phyloP scores from a whole-genome alignment of 1,284 basidiomycete species.

The Ceratobasidium sp. region DNA sequence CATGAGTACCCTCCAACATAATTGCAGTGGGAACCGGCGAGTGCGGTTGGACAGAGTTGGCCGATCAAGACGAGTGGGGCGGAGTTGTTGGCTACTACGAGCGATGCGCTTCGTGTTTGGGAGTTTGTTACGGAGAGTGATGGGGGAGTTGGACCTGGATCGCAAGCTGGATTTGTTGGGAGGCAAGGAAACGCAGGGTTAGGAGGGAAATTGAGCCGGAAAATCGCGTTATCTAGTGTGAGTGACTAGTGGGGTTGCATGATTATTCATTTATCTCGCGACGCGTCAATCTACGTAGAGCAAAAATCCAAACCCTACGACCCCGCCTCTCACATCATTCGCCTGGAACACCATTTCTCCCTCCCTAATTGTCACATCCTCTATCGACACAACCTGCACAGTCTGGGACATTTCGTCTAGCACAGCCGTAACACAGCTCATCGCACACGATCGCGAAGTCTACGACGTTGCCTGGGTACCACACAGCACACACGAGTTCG shows the following conservation, averaged over 20 bases:
- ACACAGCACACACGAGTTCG: slow-evolving; percentile 97
- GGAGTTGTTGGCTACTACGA: slow-evolving; percentile 91
- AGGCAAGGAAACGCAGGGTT: slow-evolving; percentile 60
- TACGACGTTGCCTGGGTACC: slow-evolving; percentile 99
- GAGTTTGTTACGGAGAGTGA: slow-evolving; percentile 71
- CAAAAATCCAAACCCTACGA: slow-evolving; percentile 85
- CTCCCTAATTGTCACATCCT: slow-evolving; percentile 91
- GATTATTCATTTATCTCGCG: slow-evolving; percentile 20
- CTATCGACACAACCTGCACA: slow-evolving; percentile 95
- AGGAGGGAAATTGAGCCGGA: slow-evolving; percentile 66
- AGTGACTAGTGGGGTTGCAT: slow-evolving; percentile 55
- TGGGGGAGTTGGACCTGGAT: slow-evolving; percentile 68
- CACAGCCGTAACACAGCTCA: slow-evolving; percentile 96
- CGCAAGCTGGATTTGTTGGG: slow-evolving; percentile 70
- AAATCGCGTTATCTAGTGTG: slow-evolving; percentile 86
- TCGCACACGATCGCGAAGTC: slow-evolving; percentile 98
- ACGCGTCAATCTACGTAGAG: slow-evolving; percentile 65
- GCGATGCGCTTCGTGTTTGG: slow-evolving; percentile 90
- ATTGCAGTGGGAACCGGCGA: slow-evolving; percentile 85
- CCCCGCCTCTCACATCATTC: slow-evolving; percentile 93
- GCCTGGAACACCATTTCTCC: slow-evolving; percentile 95
- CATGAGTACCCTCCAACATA: slow-evolving; percentile 89
- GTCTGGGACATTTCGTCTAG: slow-evolving; percentile 98
- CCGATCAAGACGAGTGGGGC: slow-evolving; percentile 54
- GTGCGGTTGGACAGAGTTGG: slow-evolving; percentile 72